Base-by-base conservation (phyloP, 495 filamentous ascomycete species). In the Barbatosphaeria neglecta region DNA sequence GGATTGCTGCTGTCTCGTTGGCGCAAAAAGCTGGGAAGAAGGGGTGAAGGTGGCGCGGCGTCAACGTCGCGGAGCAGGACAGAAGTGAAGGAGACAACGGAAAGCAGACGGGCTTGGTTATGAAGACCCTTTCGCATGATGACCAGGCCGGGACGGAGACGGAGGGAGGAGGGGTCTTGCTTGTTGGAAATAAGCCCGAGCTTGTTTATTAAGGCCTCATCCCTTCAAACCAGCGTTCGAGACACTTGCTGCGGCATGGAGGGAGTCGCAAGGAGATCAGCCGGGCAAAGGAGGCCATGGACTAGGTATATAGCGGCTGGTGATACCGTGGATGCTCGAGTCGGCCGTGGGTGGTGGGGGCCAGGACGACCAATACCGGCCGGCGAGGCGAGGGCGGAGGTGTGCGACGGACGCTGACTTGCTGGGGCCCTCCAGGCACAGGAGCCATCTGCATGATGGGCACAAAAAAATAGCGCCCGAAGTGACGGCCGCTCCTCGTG, bases 241-340 rank as follows among this genome's bases (percentile, higher is more conserved):
- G 70, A 73, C 65, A 59, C 59, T 51, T 57, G 51, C 56, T 65
- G 69, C 68, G 58, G 63, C 63, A 63, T 58, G 22, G 19, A 22
- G 22, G 64, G 58, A 64, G 59, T 50, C 39, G 47, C 38, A 48
- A 46, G 48, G 46, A 40, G 20, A 40, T 27, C 33, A 37, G 45
- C 24, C 28, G 16, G 39, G 19, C 39, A 51, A 49, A 60, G 52
- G 49, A 45, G 50, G 31, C 31, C 31, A n/a, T n/a, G 37, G 54
- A 54, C 58, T 54, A 66, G 62, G 69, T 72, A 74, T 74, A 72
- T 72, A 74, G 70, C 69, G 69, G 66, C 65, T 72, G 69, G 63
- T 72, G 70, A 71, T 53, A 70, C 67, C 61, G 52, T 59, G 58
- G 53, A 47, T 60, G 57, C 50, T 64, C 25, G 50, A 44, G 58